These are phyloP conservation scores for Cyclanthera cordifolia DNA, from an alignment of 306 rosid genomes.

Conservation along the genomic window DNA sequence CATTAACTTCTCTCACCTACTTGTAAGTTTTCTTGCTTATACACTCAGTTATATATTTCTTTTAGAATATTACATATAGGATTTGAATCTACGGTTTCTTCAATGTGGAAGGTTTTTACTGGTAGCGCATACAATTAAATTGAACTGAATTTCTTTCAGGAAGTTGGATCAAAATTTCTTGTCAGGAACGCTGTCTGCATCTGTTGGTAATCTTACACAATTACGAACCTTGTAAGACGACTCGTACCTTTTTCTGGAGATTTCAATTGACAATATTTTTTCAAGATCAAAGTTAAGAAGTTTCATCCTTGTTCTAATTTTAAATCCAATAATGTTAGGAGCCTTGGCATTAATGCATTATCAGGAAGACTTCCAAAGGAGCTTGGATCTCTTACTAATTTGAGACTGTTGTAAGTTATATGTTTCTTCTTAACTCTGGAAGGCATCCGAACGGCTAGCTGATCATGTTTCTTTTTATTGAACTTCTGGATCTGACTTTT, in stretches of 20 bases:
- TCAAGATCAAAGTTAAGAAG: neutral
- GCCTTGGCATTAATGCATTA: constrained; percentile 44
- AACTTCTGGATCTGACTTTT: neutral
- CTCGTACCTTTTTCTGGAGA: neutral
- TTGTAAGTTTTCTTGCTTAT: constrained; percentile 34
- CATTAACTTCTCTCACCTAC: constrained; percentile 42
- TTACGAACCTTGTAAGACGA: constrained; percentile 57
- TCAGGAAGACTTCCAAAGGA: constrained; percentile 74
- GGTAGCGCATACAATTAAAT: neutral
- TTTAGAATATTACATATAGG: neutral
- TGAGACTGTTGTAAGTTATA: constrained; percentile 35
- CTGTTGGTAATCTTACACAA: constrained; percentile 47
- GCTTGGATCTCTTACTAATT: constrained; percentile 41
- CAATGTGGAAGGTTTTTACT: neutral
- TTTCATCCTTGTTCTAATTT: neutral
- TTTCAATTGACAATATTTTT: neutral
- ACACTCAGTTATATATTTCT: neutral
- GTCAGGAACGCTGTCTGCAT: constrained; percentile 50
- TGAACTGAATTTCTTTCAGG: constrained; percentile 31
- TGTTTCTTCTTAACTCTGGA: neutral
- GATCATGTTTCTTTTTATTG: neutral
- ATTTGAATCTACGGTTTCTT: neutral
- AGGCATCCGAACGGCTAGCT: neutral
- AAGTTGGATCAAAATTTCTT: constrained; percentile 46
- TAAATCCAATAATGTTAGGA: constrained; percentile 23